Evolutionary conservation across 805 yeast species (phyloP), one percentile per base, ranked within the genome.

Genomic region (Saccharomycopsis babjevae): DNA sequence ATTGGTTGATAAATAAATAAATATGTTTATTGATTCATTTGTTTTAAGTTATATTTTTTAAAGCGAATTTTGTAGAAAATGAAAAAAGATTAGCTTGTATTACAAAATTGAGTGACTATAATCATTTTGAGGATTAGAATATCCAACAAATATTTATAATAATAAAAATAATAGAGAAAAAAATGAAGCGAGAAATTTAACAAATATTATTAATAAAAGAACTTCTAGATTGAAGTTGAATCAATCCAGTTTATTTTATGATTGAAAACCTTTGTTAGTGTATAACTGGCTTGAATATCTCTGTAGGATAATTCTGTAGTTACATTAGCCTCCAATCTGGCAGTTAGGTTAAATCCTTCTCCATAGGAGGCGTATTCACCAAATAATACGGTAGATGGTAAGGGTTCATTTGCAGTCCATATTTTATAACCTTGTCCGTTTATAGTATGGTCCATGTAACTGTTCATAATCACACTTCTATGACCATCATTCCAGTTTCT

Each of bases 401-500:
- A 34, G 16, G 59, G 59, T 8, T 43, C 32, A 16, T 3, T 15
- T 5, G 56, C 5, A 20, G 54, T 5, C 60, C 57, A 58, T 18
- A 50, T 52, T 36, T 16, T 34, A 38, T 58, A 58, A 15, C 60
- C 60, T 30, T 50, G 57, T 39, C 16, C 18, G 18, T 50, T 54
- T 20, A 58, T 25, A 11, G 50, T 58, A 16, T 50, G 57, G 40
- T 52, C 57, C 60, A 58, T 58, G 46, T 52, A 50, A 25, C 38
- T 50, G 30, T 28, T 50, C 3, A 58, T 58, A 25, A 36, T 30
- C 8, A 58, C 34, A 8, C 50, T 32, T 36, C 57, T 52, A 42
- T 58, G 60, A 38, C 50, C 57, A 22, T 50, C 30, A 20, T 58
- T 52, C 60, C 60, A 58, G 30, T 50, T 50, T 58, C 60, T 50